Percentiles rank a stretch among this genome's conserved stretches.
phyloP scores from a whole-genome alignment of 306 rosid species.

The cucumber (Cucumis sativus) region Cucumber_9930_V3 NC_026655.2:2859001-2859500 shows the following conservation, averaged over 20 bases:
- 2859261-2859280: neutral
- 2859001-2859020: constrained; percentile 24
- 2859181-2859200: constrained; percentile 82
- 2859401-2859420: constrained; percentile 54
- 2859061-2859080: neutral
- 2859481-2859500: neutral
- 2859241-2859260: neutral
- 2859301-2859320: neutral
- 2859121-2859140: constrained; percentile 30
- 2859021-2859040: neutral
- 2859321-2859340: neutral
- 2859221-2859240: constrained; percentile 19
- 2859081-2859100: neutral
- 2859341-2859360: constrained; percentile 22
- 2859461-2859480: constrained; percentile 24
- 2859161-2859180: constrained; percentile 69
- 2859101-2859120: constrained; percentile 27
- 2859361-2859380: constrained; percentile 22
- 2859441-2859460: constrained; percentile 65
- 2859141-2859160: constrained; percentile 32
- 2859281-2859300: neutral
- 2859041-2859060: neutral
- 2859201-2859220: constrained; percentile 43
- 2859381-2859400: constrained; percentile 35
- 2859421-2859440: constrained; percentile 82